Conservation (phyloP, 257 asterid genomes). For the Fraxinus pennsylvanica region DNA sequence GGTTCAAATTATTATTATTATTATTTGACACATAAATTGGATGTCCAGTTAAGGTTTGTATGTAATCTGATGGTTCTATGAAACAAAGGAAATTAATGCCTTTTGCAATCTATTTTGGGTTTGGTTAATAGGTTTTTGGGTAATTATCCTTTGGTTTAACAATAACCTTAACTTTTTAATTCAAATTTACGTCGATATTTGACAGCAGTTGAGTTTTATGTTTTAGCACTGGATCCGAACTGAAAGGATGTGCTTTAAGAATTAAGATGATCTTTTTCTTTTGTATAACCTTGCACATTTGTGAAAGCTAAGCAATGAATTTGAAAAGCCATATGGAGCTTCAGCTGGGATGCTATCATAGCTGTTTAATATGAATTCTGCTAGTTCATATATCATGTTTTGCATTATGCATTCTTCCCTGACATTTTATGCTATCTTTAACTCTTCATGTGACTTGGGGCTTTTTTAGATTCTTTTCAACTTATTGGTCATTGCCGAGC, state of each 20-base stretch:
- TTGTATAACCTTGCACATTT: background rate
- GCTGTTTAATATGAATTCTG: background rate
- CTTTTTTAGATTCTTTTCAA: background rate
- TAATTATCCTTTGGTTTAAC: background rate
- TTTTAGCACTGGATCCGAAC: background rate
- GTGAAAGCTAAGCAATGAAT: background rate
- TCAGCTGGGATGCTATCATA: background rate
- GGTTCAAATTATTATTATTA: background rate
- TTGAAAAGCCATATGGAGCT: background rate
- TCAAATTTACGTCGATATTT: background rate
- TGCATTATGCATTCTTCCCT: background rate
- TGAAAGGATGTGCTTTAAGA: background rate
- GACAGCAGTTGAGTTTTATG: background rate
- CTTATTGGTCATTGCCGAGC: background rate
- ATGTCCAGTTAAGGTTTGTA: background rate
- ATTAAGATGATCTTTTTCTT: background rate
- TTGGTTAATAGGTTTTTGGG: background rate
- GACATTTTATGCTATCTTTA: background rate
- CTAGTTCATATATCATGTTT: background rate
- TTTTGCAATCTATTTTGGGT: background rate
- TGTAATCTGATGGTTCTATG: background rate
- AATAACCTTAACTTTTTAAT: background rate
- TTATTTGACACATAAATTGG: background rate
- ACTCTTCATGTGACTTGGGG: background rate
- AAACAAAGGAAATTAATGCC: background rate